Evolutionary conservation across 1,284 basidiomycete species (phyloP).

Genomic region (Ganoderma lucidum): DNA sequence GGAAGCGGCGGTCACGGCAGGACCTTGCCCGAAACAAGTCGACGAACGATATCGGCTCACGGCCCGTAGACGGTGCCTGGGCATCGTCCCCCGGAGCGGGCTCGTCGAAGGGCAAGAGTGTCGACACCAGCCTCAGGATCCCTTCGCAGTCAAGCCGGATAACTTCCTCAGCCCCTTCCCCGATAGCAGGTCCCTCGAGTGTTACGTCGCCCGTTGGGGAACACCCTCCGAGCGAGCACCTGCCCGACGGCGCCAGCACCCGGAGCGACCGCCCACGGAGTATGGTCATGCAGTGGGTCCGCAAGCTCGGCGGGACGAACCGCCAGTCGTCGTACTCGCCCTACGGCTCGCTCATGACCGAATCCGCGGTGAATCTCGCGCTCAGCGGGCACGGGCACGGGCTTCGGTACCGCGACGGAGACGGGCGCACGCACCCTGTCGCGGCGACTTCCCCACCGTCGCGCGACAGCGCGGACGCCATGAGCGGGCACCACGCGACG

Average conservation of each 20-base stretch:
- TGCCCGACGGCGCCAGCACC: conserved; percentile 37
- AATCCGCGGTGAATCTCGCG: conserved; percentile 16
- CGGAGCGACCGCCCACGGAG: conserved; percentile 39
- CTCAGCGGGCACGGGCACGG: neutral
- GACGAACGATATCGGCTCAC: conserved; percentile 34
- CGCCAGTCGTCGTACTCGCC: conserved; percentile 31
- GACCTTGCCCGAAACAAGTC: conserved; percentile 37
- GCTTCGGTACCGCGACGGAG: conserved; percentile 5
- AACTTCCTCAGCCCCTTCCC: conserved; percentile 35
- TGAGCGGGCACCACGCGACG: conserved; percentile 38
- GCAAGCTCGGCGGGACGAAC: conserved; percentile 24
- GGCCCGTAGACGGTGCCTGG: conserved; percentile 10
- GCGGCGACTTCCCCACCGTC: conserved; percentile 32
- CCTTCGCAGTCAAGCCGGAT: conserved; percentile 27
- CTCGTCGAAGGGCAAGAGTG: conserved; percentile 31
- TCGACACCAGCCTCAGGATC: conserved; percentile 33
- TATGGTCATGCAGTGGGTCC: conserved; percentile 35
- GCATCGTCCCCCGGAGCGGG: conserved; percentile 19
- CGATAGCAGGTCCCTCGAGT: conserved; percentile 24
- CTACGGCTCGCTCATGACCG: conserved; percentile 27
- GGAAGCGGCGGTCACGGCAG: conserved; percentile 34
- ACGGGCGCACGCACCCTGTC: conserved; percentile 22
- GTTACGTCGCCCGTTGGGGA: conserved; percentile 33
- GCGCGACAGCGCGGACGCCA: conserved; percentile 45
- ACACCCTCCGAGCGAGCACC: conserved; percentile 26